These are phyloP conservation scores for Hyaloscypha variabilis DNA, from an alignment of 495 filamentous ascomycete species.

Conservation along the genomic window DNA sequence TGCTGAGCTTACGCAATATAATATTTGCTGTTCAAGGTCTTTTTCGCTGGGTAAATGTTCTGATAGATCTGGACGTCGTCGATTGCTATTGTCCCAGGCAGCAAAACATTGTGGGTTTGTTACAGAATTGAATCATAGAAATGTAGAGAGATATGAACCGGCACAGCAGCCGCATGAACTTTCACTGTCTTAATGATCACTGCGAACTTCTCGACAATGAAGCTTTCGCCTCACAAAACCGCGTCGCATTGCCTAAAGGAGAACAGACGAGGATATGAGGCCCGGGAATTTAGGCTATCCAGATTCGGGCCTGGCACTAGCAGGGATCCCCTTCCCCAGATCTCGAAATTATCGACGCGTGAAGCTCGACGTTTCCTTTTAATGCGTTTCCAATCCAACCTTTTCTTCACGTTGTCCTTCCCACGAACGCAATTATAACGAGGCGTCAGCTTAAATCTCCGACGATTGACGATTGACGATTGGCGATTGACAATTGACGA, in stretches of 20 bases:
- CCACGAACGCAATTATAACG: neutral
- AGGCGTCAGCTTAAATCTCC: neutral
- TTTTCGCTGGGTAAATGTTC: no score
- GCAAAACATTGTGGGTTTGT: no score
- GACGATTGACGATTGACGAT: neutral
- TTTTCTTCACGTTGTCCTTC: neutral
- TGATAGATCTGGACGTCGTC: no score
- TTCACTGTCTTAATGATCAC: no score
- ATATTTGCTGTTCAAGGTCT: neutral
- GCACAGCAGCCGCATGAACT: no score
- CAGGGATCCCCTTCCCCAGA: slow-evolving; percentile 28
- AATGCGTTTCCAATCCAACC: neutral
- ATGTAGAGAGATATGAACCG: no score
- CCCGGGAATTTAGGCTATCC: slow-evolving; percentile 7
- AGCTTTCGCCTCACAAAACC: neutral
- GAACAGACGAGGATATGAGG: slow-evolving; percentile 7
- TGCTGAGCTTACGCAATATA: neutral
- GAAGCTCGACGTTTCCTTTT: slow-evolving; percentile 4
- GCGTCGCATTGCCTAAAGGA: neutral
- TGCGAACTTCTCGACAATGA: neutral
- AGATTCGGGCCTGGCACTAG: slow-evolving; percentile 11
- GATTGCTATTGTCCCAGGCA: no score
- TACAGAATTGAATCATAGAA: neutral
- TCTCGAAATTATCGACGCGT: slow-evolving; percentile 11
- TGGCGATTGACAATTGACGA: neutral